Base-by-base conservation (phyloP, 225 moss, liverwort and hornwort species). In the Bryoerythrophyllum caledonicum region DNA sequence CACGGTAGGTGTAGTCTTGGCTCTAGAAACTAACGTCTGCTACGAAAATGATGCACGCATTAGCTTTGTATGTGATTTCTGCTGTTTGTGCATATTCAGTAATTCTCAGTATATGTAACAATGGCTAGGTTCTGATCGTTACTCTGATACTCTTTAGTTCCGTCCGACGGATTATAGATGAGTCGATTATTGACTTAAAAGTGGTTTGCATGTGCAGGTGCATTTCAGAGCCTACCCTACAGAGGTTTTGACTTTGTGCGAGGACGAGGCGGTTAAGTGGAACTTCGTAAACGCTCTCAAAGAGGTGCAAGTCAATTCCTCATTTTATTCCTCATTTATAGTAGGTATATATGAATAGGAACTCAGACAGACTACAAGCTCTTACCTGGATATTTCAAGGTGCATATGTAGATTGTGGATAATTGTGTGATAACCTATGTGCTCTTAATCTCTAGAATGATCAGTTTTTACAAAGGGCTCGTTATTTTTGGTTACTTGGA, bases 181-280 rank as follows among this genome's bases (percentile, higher is more conserved):
- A 60, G 34, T 41, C 53, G 65, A 52, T 19, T 52, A 16, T 51
- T 67, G 44, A 46, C 12, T 26, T 35, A 12, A n/a, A 26, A 65
- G 30, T 24, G 15, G 40, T 41, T 28, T 70, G 51, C 51, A 56
- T 64, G 60, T 81, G 80, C 88, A 96, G 96, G 92, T 99, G 70
- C 99, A 99, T 77, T 99, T 99, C 73, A 87, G 91, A 80, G 85
- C 99, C 49, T 99, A 90, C 78, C 99, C 99, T 68, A 76, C 75
- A 20, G 99, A 93, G 75, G 75, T 88, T 62, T 75, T 99, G 78
- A 95, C 81, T 79, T 74, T 86, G 34, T 99, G 91, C 76, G 99
- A 99, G 72, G 90, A 92, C 59, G 99, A 99, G 73, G 81, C 99
- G n/a, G 89, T 99, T 38, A 99, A 99, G 77, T 95, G 99, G 95